Base-by-base conservation (phyloP, 129 eudicot species). In the Tagetes patula region DNA sequence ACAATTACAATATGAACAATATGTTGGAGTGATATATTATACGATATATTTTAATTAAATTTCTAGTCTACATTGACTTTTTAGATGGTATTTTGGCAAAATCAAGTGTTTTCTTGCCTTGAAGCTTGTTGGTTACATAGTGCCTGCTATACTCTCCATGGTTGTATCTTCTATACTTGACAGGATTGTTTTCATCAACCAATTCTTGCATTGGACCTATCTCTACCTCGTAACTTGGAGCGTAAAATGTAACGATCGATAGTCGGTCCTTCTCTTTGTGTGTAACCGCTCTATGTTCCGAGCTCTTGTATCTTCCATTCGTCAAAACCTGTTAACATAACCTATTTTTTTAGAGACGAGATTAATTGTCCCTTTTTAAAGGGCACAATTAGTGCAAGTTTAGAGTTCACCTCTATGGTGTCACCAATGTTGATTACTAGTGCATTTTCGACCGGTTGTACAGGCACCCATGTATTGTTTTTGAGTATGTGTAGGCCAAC, bases 81-180 rank as follows among this genome's bases (percentile, higher is more conserved):
- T 77, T 58, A 39, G 85, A 68, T 48, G 75, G 69, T 56, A 87
- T 82, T 72, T 82, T 94, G 47, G 96, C 96, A 86, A 94, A 94
- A 38, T 94, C 98, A 52, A 94, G 82, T n/a, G 84, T 80, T 76
- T 84, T 94, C 87, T 94, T 94, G 76, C 98, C 97, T 76, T 94
- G 96, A 11, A 94, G 87, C 85, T 90, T 94, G 89, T 84, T 94
- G 34, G 91, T 87, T 27, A 90, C 93, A 82, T 94, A 94, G 85
- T 94, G 97, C 56, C 70, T 90, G 79, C 91, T 90, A 66, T 94
- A 94, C 70, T 94, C 98, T 63, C 98, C 98, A 83, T 94, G 98
- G 59, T 87, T 94, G 86, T 94, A 94, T 64, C 89, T 88, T 79
- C 91, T 88, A 65, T 81, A 95, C 91, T 86, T 90, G 83, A 71